Percentiles rank a stretch among this genome's conserved stretches.
phyloP scores from a whole-genome alignment of 805 yeast species.

The Kurtzmaniella fragi region DNA sequence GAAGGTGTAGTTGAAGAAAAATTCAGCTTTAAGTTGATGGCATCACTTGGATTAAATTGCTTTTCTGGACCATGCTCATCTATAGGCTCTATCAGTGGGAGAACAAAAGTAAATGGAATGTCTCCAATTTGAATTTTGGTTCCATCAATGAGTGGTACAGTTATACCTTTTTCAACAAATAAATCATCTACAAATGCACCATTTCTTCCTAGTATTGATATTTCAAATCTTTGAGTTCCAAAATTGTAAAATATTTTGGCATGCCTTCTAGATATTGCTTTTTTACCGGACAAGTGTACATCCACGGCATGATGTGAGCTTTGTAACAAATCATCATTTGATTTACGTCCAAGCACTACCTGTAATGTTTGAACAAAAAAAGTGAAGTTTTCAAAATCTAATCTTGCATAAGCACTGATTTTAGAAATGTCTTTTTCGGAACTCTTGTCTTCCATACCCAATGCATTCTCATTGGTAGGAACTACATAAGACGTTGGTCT shows the following conservation, averaged over 20 bases:
- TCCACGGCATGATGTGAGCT: slow-evolving; percentile 75
- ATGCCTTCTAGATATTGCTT: slow-evolving; percentile 90
- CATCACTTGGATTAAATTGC: slow-evolving; percentile 58
- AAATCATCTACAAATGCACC: slow-evolving; percentile 95
- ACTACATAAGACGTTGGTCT: slow-evolving; percentile 6
- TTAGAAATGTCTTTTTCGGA: slow-evolving; percentile 17
- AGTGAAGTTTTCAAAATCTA: slow-evolving; percentile 89
- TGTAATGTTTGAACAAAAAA: slow-evolving; percentile 96
- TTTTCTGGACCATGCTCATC: slow-evolving; percentile 16
- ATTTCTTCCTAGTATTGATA: slow-evolving; percentile 87
- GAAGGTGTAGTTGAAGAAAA: slow-evolving; percentile 14
- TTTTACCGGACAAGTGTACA: slow-evolving; percentile 87
- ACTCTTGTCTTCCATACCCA: slow-evolving; percentile 5
- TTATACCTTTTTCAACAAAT: slow-evolving; percentile 85
- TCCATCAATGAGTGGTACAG: slow-evolving; percentile 80
- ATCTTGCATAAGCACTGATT: slow-evolving; percentile 62
- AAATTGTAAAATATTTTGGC: slow-evolving; percentile 96
- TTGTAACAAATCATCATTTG: slow-evolving; percentile 46
- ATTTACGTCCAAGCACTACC: slow-evolving; percentile 85
- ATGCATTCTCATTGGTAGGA: slow-evolving; percentile 14
- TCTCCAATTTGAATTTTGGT: slow-evolving; percentile 91
- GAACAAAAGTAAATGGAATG: slow-evolving; percentile 78
- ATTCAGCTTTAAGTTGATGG: slow-evolving; percentile 50
- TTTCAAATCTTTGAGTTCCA: slow-evolving; percentile 91
- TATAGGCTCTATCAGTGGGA: slow-evolving; percentile 60